A percentile compares a stretch with the other conserved stretches of the same genome.
phyloP scores from a whole-genome alignment of 2,329 filamentous ascomycete genomes.

The Aspergillus quadricinctus region DNA sequence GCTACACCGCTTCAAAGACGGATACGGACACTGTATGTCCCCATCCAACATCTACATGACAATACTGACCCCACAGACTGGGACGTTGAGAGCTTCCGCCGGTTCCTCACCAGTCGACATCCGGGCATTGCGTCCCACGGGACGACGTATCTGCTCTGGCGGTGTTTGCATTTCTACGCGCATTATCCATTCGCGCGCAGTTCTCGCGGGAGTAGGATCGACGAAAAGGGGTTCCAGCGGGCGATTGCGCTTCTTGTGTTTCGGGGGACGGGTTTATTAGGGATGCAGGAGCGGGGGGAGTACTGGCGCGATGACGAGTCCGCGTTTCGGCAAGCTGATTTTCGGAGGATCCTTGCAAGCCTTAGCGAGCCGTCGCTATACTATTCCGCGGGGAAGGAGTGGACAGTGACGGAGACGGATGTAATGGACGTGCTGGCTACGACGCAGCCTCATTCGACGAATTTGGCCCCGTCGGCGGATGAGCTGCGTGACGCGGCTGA shows the following conservation, averaged over 20 bases:
- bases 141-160: background rate
- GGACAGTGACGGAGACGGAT: background rate
- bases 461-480: background rate
- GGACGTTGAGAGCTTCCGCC: background rate
- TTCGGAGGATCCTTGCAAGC: background rate
- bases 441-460: background rate
- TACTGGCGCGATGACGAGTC: background rate
- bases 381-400: background rate
- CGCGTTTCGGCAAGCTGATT: background rate
- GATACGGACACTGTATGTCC: background rate
- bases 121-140: background rate
- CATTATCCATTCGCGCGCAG: background rate
- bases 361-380: background rate
- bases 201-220: background rate
- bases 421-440: background rate
- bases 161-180: background rate
- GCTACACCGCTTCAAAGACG: background rate
- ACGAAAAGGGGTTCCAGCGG: background rate
- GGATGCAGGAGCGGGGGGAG: background rate
- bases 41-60: background rate
- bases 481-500: background rate
- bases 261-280: background rate
- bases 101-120: background rate
- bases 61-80: background rate
- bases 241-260: background rate